These are phyloP conservation scores for Apiospora phragmitis DNA, from an alignment of 2,329 filamentous ascomycete genomes.

Conservation along the genomic window DNA sequence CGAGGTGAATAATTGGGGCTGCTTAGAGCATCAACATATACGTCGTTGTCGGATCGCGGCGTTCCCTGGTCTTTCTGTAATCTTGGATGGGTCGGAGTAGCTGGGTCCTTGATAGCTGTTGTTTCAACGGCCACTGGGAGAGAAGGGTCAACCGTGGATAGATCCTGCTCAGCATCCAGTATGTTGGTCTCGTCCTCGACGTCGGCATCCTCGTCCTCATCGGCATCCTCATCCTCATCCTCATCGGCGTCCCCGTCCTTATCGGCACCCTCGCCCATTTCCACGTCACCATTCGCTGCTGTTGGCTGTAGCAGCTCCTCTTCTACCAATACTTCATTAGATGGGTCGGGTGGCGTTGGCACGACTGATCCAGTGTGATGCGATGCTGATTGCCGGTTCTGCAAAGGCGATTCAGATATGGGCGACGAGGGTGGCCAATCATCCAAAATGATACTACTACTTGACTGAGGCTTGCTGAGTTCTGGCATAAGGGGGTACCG, in stretches of 20 bases:
- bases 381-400: constrained; percentile 22
- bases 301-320: not conserved
- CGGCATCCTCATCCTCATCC: not conserved
- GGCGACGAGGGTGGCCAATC: constrained; percentile 61
- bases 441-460: constrained; percentile 39
- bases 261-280: not conserved
- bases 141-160: not conserved
- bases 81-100: not conserved
- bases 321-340: not conserved
- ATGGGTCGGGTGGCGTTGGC: not conserved
- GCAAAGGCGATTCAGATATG: constrained; percentile 49
- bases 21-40: constrained; percentile 17
- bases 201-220: constrained; percentile 9
- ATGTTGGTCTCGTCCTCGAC: constrained; percentile 11
- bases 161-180: not conserved
- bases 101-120: not conserved
- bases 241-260: not conserved
- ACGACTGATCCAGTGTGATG: not conserved
- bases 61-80: not conserved
- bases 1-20: constrained; percentile 22
- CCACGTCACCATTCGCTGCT: not conserved
- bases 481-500: constrained; percentile 53
- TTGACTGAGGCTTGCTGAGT: constrained; percentile 49
- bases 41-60: not conserved
- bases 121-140: not conserved